These are phyloP conservation scores for Pyrenochaeta sp. DNA, from an alignment of 2,329 filamentous ascomycete genomes.

Conservation along the genomic window DNA sequence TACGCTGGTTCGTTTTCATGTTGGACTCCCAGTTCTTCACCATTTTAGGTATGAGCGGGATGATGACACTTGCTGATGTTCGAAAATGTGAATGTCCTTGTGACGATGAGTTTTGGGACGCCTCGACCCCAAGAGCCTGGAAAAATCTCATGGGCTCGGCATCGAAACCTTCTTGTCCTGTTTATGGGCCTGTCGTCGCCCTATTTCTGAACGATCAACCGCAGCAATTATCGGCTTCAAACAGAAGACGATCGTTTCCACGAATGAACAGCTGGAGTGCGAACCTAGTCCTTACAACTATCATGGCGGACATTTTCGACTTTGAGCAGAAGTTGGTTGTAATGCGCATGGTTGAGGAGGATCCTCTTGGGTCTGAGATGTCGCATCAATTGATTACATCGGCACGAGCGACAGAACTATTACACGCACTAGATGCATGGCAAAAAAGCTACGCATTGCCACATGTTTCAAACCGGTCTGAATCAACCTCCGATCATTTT, in stretches of 20 bases:
- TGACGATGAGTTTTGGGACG: conserved; percentile 7
- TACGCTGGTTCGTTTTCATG: conserved; percentile 10
- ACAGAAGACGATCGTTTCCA: neutral
- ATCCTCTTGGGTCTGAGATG: neutral
- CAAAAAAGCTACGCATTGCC: neutral
- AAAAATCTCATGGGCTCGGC: conserved; percentile 8
- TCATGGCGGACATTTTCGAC: conserved; percentile 8
- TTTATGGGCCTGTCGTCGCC: conserved; percentile 5
- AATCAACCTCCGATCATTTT: conserved; percentile 2
- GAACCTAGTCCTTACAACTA: conserved; percentile 5
- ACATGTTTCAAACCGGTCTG: neutral
- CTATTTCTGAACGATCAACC: neutral
- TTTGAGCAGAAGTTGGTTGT: conserved; percentile 6
- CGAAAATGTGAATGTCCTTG: conserved; percentile 11
- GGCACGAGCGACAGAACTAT: neutral
- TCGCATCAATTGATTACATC: neutral
- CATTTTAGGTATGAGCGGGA: conserved; percentile 8
- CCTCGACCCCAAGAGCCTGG: conserved; percentile 7
- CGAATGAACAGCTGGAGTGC: conserved; percentile 7
- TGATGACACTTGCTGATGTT: conserved; percentile 8
- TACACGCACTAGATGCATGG: conserved; percentile 2
- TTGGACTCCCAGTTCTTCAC: conserved; percentile 6
- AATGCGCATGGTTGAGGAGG: conserved; percentile 3
- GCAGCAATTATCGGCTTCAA: neutral
- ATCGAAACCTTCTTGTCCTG: conserved; percentile 9